These are phyloP conservation scores for Xerocomus amazonicus DNA, from an alignment of 1,284 basidiomycete species.

Conservation along the genomic window DNA sequence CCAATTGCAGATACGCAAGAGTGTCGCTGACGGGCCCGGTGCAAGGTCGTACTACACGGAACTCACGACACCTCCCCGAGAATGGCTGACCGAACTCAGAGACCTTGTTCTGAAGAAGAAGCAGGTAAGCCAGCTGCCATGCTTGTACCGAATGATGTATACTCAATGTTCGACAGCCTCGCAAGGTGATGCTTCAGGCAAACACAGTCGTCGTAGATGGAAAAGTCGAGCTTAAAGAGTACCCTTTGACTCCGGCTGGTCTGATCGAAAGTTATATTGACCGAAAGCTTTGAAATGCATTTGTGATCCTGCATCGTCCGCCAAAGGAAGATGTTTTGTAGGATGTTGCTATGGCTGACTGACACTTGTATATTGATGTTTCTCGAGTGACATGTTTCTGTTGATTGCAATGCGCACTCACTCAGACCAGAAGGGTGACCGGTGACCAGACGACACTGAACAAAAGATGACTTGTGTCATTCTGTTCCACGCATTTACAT, in stretches of 20 bases:
- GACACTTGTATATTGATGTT: too few species aligned
- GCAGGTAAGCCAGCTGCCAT: slow-evolving; percentile 44
- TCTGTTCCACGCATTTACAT: too few species aligned
- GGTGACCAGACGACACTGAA: too few species aligned
- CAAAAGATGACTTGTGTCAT: too few species aligned
- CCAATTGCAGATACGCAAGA: slow-evolving; percentile 78
- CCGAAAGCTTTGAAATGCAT: slow-evolving; percentile 46
- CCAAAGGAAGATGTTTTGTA: too few species aligned
- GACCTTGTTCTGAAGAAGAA: slow-evolving; percentile 78
- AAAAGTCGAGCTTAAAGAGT: slow-evolving; percentile 73
- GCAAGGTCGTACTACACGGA: slow-evolving; percentile 71
- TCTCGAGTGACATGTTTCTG: too few species aligned
- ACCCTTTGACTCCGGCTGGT: slow-evolving; percentile 66
- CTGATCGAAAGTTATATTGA: slow-evolving; percentile 80
- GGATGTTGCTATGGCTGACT: too few species aligned
- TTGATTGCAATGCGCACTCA: too few species aligned
- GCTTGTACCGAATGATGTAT: background rate
- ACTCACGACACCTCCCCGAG: slow-evolving; percentile 65
- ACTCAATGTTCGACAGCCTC: slow-evolving; percentile 44
- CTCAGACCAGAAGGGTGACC: too few species aligned
- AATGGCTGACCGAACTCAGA: slow-evolving; percentile 74
- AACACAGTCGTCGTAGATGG: slow-evolving; percentile 66
- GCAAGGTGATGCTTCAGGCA: slow-evolving; percentile 80
- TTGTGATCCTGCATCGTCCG: too few species aligned
- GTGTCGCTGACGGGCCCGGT: slow-evolving; percentile 75